Evolutionary conservation across 73 alveolate genomes (phyloP), one percentile per base, ranked within the genome.

Genomic region (Halteria grandinella): DNA sequence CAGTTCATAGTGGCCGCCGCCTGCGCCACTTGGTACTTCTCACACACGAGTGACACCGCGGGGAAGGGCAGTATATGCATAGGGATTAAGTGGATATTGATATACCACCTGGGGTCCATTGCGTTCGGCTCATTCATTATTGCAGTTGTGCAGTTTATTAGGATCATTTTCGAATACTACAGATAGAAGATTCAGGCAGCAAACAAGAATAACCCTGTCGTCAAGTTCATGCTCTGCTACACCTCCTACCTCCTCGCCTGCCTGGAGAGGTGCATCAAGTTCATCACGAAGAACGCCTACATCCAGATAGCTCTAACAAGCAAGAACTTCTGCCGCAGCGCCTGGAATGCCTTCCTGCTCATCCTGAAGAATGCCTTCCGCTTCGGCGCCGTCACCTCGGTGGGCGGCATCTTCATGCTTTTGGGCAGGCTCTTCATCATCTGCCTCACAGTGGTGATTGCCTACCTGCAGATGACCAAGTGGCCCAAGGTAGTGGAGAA

Each of bases 71-170:
- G 94, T 8, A 82, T 94, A 8, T 55, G 91, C 28, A 58, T 57
- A 20, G 91, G 99, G 31, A 44, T 95, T 34, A 91, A 86, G 63
- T 88, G 99, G 87, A 96, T 95, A 21, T 86, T 92, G 70, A 88
- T 98, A 85, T 97, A 95, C 86, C 99, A 97, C 70, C 79, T 94
- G 39, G 99, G 99, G 49, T 93, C 99, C 0, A 62, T 97, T 17
- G 99, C 99, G 12, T 97, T 97, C 81, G 99, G 99, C 11, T 69
- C 98, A 49, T 85, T 95, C 71, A 77, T 97, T 21, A 84, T 97
- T 14, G 99, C 99, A 1, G 84, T 97, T 18, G 95, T 91, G 51
- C 89, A 95, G 87, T 79, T 96, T 70, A 89, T 97, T 39, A 93
- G 95, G 91, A 64, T 93, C 31, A 75, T 95, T 32, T 89, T 97